These are phyloP conservation scores for Venturia nashicola DNA, from an alignment of 2,329 filamentous ascomycete species.

Conservation along the genomic window DNA sequence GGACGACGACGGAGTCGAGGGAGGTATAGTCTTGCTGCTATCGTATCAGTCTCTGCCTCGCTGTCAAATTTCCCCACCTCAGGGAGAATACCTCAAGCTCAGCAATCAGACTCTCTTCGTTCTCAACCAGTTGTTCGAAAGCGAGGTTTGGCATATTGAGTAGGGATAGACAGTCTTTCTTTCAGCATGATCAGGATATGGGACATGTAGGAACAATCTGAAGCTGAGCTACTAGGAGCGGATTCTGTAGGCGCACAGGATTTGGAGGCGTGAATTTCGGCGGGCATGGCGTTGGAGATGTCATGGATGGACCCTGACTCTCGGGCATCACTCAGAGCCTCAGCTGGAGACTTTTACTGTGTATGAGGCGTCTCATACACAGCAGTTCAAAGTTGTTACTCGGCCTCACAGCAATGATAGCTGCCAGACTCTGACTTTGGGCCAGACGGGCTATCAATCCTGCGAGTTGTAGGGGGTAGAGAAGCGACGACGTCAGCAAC, in stretches of 20 bases:
- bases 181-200: neutral
- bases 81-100: conserved; percentile 1
- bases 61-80: neutral
- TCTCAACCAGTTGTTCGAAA: conserved; percentile 12
- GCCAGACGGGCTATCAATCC: no score
- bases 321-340: no score
- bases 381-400: no score
- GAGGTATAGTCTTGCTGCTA: conserved; percentile 54
- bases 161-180: neutral
- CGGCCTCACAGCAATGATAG: no score
- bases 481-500: no score
- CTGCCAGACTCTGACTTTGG: no score
- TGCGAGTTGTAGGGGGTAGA: no score
- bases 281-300: neutral
- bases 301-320: neutral
- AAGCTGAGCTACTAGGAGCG: neutral
- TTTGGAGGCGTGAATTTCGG: neutral
- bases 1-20: conserved; percentile 65
- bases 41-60: conserved; percentile 10
- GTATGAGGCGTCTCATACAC: no score
- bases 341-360: no score
- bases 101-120: neutral
- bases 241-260: neutral
- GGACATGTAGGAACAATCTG: neutral
- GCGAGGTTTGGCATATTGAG: neutral